These are phyloP conservation scores for Tuber calosporum DNA, from an alignment of 495 filamentous ascomycete species.

Conservation along the genomic window DNA sequence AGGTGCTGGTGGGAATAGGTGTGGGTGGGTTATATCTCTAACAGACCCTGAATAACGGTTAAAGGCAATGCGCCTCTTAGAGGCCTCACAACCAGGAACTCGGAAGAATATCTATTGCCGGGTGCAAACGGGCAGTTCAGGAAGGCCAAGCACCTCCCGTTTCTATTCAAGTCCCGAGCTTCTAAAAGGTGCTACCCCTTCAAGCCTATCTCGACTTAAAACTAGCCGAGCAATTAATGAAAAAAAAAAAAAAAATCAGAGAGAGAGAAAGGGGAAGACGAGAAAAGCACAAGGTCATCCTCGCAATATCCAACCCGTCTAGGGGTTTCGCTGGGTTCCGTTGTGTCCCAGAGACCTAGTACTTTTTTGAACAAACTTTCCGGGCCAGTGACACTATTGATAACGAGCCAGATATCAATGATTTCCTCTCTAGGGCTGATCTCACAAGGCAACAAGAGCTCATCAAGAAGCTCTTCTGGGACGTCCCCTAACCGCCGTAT, in stretches of 20 bases:
- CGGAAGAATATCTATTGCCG: constrained; percentile 58
- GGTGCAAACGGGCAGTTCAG: constrained; percentile 55
- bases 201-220: constrained; percentile 69
- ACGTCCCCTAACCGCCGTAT: constrained; percentile 52
- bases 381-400: constrained; percentile 47
- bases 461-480: constrained; percentile 54
- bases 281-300: constrained; percentile 69
- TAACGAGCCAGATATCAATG: constrained; percentile 47
- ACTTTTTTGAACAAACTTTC: constrained; percentile 52
- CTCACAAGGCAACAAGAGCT: constrained; percentile 39
- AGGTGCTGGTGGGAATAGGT: constrained; percentile 43
- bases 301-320: constrained; percentile 62
- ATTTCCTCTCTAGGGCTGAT: constrained; percentile 48
- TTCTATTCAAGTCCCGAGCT: constrained; percentile 73
- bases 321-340: constrained; percentile 76
- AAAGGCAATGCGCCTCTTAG: constrained; percentile 57
- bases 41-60: constrained; percentile 58
- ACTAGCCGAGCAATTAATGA: constrained; percentile 57
- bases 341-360: constrained; percentile 54
- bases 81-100: constrained; percentile 58
- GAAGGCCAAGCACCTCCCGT: constrained; percentile 54
- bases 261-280: constrained; percentile 11
- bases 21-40: constrained; percentile 78
- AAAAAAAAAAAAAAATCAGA: constrained; percentile 49
- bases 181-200: constrained; percentile 70